Base-by-base conservation (phyloP, 2,329 filamentous ascomycete species). In the Scopulariopsis brevicaulis region DNA sequence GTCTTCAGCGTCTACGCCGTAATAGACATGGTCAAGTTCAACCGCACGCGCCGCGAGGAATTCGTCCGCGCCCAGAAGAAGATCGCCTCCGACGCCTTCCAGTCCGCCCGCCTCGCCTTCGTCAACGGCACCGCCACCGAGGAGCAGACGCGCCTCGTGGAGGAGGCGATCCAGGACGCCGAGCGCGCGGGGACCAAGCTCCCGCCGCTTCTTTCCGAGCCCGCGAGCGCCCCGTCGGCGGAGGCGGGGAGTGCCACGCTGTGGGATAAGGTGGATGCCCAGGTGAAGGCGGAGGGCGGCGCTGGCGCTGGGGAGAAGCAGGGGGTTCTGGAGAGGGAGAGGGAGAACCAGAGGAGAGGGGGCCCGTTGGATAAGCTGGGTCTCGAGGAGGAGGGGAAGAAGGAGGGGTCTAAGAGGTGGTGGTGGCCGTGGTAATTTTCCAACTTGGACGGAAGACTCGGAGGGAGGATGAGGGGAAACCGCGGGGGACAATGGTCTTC, bases 21-120 rank as follows among this genome's bases (percentile, higher is more conserved):
- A 20, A 77, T 74, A 72, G 81, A 84, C 69, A 84, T 84, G 81
- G 73, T 83, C 60, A 73, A 75, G 57, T 79, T 80, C 69, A 84
- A 84, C 74, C 78, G 77, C 64, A 77, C 79, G 70, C 80, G 81
- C 64, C 80, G 80, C 65, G 71, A 70, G 65, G 81, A 84, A 68
- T 84, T 82, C 73, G 66, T 79, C 64, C 76, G 79, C 59, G 73
- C 79, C 58, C 80, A 83, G 65, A 74, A 75, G 68, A 71, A 75
- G 60, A 71, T 83, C 66, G 74, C 77, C 56, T 75, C 73, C 64
- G 79, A 83, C 70, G 74, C 74, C 62, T 77, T 84, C 58, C 76
- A 79, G 62, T 74, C 76, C 61, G 81, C 81, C 55, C 80, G 81
- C 34, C 71, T 84, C 20, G 81, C 81, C 60, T 84, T 82, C 71